Evolutionary conservation across 2,329 filamentous ascomycete species (phyloP).

Genomic region (Exophiala xenobiotica): DNA sequence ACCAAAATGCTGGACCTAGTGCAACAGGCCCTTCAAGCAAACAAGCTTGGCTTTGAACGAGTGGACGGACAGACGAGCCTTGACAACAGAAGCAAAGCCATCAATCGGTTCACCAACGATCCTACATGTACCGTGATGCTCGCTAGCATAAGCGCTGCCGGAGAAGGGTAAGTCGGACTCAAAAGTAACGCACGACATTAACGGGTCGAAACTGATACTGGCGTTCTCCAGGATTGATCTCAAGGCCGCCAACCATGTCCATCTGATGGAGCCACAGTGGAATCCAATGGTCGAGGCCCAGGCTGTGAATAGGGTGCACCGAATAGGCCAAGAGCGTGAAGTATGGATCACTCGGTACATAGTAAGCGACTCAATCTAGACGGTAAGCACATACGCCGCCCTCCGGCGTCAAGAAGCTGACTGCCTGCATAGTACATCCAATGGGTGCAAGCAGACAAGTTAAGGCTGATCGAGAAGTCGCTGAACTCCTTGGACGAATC

Average conservation of each 20-base stretch:
- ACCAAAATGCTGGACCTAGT: constrained; percentile 45
- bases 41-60: constrained; percentile 32
- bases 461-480: neutral
- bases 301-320: constrained; percentile 7
- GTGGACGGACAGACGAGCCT: constrained; percentile 49
- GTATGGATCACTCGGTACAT: constrained; percentile 25
- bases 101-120: constrained; percentile 40
- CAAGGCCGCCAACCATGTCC: constrained; percentile 8
- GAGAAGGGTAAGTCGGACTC: constrained; percentile 36
- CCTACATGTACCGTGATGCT: constrained; percentile 33
- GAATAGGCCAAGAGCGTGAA: constrained; percentile 22
- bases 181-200: no score
- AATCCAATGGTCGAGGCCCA: constrained; percentile 14
- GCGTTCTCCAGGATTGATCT: constrained; percentile 7
- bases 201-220: neutral
- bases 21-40: constrained; percentile 31
- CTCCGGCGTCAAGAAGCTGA: neutral
- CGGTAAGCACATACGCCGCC: neutral
- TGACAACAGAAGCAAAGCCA: constrained; percentile 37
- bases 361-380: constrained; percentile 22
- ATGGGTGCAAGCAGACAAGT: neutral
- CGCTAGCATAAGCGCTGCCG: constrained; percentile 35
- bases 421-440: neutral
- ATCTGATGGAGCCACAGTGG: constrained; percentile 15
- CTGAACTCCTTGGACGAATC: no score